These are phyloP conservation scores for Pythium insidiosum DNA, from an alignment of 352 stramenopile genomes.

Conservation along the genomic window DNA sequence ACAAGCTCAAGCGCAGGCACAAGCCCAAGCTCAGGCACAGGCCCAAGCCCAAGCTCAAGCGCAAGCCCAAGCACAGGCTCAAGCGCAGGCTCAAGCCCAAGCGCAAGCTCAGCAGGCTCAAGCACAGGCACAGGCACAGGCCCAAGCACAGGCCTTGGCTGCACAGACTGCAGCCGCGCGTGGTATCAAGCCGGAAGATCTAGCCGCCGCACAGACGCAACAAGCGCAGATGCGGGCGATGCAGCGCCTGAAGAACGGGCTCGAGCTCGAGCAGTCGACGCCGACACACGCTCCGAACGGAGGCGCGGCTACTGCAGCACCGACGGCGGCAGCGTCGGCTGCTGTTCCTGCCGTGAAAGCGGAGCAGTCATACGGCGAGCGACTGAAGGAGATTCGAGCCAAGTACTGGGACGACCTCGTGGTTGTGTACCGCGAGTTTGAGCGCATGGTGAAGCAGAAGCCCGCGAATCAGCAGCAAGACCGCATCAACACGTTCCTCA, in stretches of 20 bases:
- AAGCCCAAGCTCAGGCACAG: no score
- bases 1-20: no score
- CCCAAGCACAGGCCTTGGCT: not conserved
- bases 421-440: slow-evolving; percentile 79
- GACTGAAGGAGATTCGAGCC: slow-evolving; percentile 61
- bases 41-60: no score
- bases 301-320: not conserved
- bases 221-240: slow-evolving; percentile 53
- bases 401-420: slow-evolving; percentile 84
- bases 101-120: no score
- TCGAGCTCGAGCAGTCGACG: slow-evolving; percentile 33
- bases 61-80: not conserved
- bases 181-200: slow-evolving; percentile 49
- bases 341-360: slow-evolving; percentile 8
- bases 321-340: slow-evolving; percentile 5
- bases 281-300: slow-evolving; percentile 18
- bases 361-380: slow-evolving; percentile 56
- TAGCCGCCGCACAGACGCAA: slow-evolving; percentile 43
- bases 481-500: slow-evolving; percentile 74
- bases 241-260: slow-evolving; percentile 50
- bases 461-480: slow-evolving; percentile 69
- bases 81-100: not conserved
- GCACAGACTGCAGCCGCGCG: slow-evolving; percentile 20
- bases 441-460: slow-evolving; percentile 81
- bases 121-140: not conserved